Percentiles rank a stretch among this genome's conserved stretches.
phyloP scores from a whole-genome alignment of 306 rosid species.

The Hylodesmum podocarpum region DNA sequence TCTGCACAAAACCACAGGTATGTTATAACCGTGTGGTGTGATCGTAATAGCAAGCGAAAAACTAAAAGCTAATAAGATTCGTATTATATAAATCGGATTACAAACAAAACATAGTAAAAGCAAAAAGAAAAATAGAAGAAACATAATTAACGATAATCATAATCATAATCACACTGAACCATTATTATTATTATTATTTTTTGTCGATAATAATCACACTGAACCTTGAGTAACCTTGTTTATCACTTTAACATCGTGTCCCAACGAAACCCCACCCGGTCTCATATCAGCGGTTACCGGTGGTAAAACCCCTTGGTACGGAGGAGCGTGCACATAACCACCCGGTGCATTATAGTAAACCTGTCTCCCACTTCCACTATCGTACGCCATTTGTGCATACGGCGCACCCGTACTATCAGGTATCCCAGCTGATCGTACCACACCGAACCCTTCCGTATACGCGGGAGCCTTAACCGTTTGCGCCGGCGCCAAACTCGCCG shows the following conservation, averaged over 20 bases:
- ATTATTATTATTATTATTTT: neutral
- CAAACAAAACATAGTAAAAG: neutral
- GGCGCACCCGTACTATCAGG: slow-evolving; percentile 34
- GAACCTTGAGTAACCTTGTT: slow-evolving; percentile 71
- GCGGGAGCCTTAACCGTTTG: slow-evolving; percentile 50
- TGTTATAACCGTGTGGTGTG: neutral
- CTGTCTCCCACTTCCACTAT: slow-evolving; percentile 68
- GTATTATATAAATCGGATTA: neutral
- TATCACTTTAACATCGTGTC: slow-evolving; percentile 70
- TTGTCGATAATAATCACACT: slow-evolving; percentile 44
- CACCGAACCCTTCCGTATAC: slow-evolving; percentile 56
- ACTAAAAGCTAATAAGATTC: neutral
- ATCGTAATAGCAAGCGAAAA: neutral
- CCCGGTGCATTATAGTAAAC: slow-evolving; percentile 67
- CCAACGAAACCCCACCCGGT: slow-evolving; percentile 39
- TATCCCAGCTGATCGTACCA: slow-evolving; percentile 40
- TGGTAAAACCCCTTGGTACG: slow-evolving; percentile 49
- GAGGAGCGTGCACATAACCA: slow-evolving; percentile 46
- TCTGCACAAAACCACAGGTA: neutral
- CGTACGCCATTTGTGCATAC: slow-evolving; percentile 55
- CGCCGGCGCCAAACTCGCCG: slow-evolving; percentile 38
- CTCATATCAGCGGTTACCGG: slow-evolving; percentile 39
- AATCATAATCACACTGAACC: slow-evolving; percentile 41
- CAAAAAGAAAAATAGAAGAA: neutral
- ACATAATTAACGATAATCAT: neutral